Percentiles rank a stretch among this genome's conserved stretches.
Conservation (phyloP, 768 basidiomycete genomes). For the Symmetrospora coprosmae region DNA sequence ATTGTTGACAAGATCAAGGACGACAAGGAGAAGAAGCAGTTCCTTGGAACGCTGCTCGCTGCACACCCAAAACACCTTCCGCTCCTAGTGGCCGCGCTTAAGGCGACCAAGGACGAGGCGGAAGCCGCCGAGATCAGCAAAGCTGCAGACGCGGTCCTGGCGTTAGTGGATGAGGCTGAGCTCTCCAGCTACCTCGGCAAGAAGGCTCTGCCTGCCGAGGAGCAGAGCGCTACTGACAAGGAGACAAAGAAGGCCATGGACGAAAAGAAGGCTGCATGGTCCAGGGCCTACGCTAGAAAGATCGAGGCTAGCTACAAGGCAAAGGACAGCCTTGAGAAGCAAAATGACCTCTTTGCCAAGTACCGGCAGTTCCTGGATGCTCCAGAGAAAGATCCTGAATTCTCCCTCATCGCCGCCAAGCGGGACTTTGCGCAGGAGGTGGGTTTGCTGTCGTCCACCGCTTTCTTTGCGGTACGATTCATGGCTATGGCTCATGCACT, state of each 20-base stretch:
- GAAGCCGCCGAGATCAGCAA: not conserved
- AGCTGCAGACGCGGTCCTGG: slow-evolving; percentile 6
- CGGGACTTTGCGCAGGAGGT: slow-evolving; percentile 1
- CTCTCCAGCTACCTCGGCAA: slow-evolving; percentile 11
- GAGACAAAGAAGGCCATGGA: slow-evolving; percentile 20
- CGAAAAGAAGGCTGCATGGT: not conserved
- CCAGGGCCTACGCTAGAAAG: not conserved
- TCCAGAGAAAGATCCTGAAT: slow-evolving; percentile 3
- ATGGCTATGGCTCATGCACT: too few species aligned
- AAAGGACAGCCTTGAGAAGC: not conserved
- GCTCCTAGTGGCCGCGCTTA: slow-evolving; percentile 15
- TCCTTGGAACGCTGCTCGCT: slow-evolving; percentile 2
- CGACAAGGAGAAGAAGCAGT: slow-evolving; percentile 16
- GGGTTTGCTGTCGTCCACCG: not conserved
- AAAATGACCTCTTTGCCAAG: not conserved
- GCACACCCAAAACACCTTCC: slow-evolving; percentile 14
- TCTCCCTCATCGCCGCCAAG: not conserved
- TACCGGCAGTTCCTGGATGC: slow-evolving; percentile 8
- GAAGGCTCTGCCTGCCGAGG: not conserved
- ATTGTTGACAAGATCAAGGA: slow-evolving; percentile 25
- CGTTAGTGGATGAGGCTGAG: not conserved
- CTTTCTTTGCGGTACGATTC: too few species aligned
- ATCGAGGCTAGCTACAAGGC: slow-evolving; percentile 3
- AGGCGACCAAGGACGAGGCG: slow-evolving; percentile 15
- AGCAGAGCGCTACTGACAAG: slow-evolving; percentile 13